A percentile compares a stretch with the other conserved stretches of the same genome.
Evolutionary conservation across 345 rosid genomes (phyloP).

Genomic region (Moricandia moricandioides): DNA sequence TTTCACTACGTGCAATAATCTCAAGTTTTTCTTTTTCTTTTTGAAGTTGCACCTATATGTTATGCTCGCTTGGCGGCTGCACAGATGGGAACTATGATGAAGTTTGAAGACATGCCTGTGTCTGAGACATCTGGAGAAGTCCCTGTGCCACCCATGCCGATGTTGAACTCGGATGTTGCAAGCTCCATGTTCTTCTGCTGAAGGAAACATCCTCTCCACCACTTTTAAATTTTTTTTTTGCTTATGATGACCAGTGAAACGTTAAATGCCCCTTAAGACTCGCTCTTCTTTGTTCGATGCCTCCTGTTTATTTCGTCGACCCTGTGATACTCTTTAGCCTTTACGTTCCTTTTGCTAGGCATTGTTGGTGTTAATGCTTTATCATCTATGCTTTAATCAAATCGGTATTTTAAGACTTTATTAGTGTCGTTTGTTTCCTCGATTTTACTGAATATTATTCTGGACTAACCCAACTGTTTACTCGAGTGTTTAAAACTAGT

Average conservation of each 20-base stretch:
- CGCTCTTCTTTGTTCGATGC: background rate
- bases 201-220: background rate
- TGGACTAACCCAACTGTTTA: background rate
- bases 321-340: background rate
- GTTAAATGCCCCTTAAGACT: background rate
- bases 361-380: background rate
- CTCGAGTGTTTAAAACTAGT: background rate
- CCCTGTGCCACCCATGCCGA: constrained; percentile 52
- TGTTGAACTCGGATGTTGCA: constrained; percentile 44
- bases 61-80: constrained; percentile 40
- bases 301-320: too few relatives aligned
- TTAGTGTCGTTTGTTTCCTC: background rate
- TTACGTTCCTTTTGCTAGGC: background rate
- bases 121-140: constrained; percentile 31
- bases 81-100: constrained; percentile 32
- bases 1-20: background rate
- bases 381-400: background rate
- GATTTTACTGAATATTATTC: background rate
- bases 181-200: constrained; percentile 83
- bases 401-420: background rate
- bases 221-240: background rate
- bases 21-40: background rate
- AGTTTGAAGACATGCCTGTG: constrained; percentile 21
- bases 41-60: constrained; percentile 34
- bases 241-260: background rate